Evolutionary conservation across 2,329 filamentous ascomycete species (phyloP).

Genomic region (Pseudogymnoascus sp.): DNA sequence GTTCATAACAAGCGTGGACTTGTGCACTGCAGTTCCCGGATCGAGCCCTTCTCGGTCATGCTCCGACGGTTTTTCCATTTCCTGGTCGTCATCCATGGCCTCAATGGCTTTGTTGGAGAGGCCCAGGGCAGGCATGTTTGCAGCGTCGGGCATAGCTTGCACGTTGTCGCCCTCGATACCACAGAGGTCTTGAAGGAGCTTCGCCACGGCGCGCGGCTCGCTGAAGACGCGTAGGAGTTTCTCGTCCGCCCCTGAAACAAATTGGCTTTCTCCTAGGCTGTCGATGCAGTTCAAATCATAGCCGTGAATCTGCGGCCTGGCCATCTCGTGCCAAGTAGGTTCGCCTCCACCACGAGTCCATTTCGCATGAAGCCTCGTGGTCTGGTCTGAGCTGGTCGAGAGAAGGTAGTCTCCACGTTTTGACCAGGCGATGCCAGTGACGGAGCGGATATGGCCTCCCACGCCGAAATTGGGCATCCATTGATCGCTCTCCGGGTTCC

Average conservation of each 20-base stretch:
- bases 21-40: constrained; percentile 47
- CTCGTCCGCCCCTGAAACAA: constrained; percentile 93
- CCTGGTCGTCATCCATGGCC: constrained; percentile 42
- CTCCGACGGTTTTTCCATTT: constrained; percentile 36
- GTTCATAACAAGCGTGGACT: constrained; percentile 55
- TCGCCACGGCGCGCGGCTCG: constrained; percentile 75
- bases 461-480: constrained; percentile 75
- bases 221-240: constrained; percentile 96
- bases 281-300: constrained; percentile 96
- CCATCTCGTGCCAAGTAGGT: constrained; percentile 87
- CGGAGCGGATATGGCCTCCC: constrained; percentile 74
- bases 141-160: constrained; percentile 67
- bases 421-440: constrained; percentile 79
- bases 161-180: constrained; percentile 42
- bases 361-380: constrained; percentile 74
- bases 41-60: constrained; percentile 48
- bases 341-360: constrained; percentile 52
- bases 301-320: constrained; percentile 91
- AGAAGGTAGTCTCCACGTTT: constrained; percentile 74
- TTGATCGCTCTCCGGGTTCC: constrained; percentile 49
- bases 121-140: constrained; percentile 89
- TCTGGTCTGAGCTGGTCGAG: constrained; percentile 87
- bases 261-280: constrained; percentile 62
- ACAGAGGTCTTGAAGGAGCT: constrained; percentile 61
- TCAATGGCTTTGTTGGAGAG: constrained; percentile 92